Percentiles rank a stretch among this genome's conserved stretches.
Conservation (phyloP, 306 rosid species). For the Medicago truncatula region MtrunA17r5.0-ANR NC_053045.1:1060501-1061000, state of each 20-base stretch:
- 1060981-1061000: slow-evolving; percentile 5
- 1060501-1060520: too few species aligned
- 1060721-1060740: slow-evolving; percentile 50
- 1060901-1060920: not conserved
- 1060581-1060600: slow-evolving; percentile 8
- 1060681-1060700: slow-evolving; percentile 67
- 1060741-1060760: slow-evolving; percentile 51
- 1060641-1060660: slow-evolving; percentile 66
- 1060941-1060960: slow-evolving; percentile 29
- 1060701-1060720: slow-evolving; percentile 74
- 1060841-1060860: too few species aligned
- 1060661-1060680: slow-evolving; percentile 59
- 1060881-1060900: slow-evolving; percentile 24
- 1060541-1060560: too few species aligned
- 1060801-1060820: too few species aligned
- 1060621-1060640: slow-evolving; percentile 57
- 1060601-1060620: slow-evolving; percentile 15
- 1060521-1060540: too few species aligned
- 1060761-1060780: too few species aligned
- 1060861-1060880: slow-evolving; percentile 62
- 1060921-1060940: slow-evolving; percentile 28
- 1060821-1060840: too few species aligned
- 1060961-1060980: not conserved
- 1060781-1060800: too few species aligned
- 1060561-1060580: too few species aligned